phyloP scores from a whole-genome alignment of 2,329 filamentous ascomycete genomes.

The Magnaporthiopsis poae region DNA sequence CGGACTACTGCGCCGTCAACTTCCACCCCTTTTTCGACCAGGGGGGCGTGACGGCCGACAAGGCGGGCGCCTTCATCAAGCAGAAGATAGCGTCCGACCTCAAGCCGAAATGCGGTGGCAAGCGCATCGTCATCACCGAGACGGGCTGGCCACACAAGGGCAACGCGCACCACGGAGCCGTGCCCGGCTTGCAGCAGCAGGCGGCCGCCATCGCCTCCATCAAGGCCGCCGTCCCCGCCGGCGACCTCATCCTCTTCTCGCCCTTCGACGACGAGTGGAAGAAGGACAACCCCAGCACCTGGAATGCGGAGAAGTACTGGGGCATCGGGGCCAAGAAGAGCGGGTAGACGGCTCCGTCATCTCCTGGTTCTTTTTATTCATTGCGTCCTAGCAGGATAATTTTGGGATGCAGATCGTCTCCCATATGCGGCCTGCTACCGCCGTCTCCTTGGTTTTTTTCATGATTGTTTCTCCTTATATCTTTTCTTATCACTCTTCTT shows the following conservation, averaged over 20 bases:
- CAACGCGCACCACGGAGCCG: conserved; percentile 33
- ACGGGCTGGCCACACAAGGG: conserved; percentile 67
- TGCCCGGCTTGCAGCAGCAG: conserved; percentile 61
- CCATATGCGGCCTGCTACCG: too few species aligned
- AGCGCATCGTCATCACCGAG: conserved; percentile 67
- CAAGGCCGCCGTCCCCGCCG: conserved; percentile 42
- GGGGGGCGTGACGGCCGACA: conserved; percentile 42
- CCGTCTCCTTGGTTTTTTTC: too few species aligned
- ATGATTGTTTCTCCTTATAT: too few species aligned
- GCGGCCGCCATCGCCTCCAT: conserved; percentile 55
- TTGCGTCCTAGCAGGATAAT: too few species aligned
- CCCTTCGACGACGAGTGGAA: conserved; percentile 79
- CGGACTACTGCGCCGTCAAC: conserved; percentile 74
- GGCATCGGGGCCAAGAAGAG: conserved; percentile 36
- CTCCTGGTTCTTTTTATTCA: not conserved
- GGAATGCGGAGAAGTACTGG: conserved; percentile 68
- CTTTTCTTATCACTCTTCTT: too few species aligned
- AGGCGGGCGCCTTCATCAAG: conserved; percentile 59
- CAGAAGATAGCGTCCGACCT: conserved; percentile 14
- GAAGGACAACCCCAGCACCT: conserved; percentile 48
- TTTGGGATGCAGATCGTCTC: too few species aligned
- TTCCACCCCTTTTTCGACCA: conserved; percentile 74
- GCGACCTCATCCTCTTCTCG: conserved; percentile 60
- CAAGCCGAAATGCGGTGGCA: conserved; percentile 20
- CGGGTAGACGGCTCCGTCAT: not conserved